phyloP scores from a whole-genome alignment of 1,139 yeast genomes.

The Saccharomyces hybrid region DNA sequence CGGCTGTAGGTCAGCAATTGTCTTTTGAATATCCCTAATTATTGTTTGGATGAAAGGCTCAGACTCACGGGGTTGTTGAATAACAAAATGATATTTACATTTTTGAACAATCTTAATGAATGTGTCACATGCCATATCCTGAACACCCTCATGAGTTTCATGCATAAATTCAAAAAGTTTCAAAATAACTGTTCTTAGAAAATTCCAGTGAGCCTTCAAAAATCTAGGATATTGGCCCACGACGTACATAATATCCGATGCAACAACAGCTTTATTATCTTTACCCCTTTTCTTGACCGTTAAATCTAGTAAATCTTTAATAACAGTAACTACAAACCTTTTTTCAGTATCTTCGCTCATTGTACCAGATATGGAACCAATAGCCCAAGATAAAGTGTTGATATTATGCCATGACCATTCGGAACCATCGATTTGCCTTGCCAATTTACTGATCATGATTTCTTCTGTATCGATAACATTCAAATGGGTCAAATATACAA shows the following conservation, averaged over 20 bases:
- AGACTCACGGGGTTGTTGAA: constrained; percentile 75
- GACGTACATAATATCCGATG: constrained; percentile 97
- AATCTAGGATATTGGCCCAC: constrained; percentile 99
- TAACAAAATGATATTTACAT: constrained; percentile 92
- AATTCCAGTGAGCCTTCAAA: constrained; percentile 96
- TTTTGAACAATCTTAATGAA: constrained; percentile 90
- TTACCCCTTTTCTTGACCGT: constrained; percentile 97
- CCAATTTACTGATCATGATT: constrained; percentile 86
- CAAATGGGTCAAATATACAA: constrained; percentile 90
- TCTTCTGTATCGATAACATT: constrained; percentile 91
- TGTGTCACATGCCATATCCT: constrained; percentile 99
- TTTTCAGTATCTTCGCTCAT: constrained; percentile 98
- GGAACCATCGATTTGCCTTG: constrained; percentile 87
- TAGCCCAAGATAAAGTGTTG: constrained; percentile 98
- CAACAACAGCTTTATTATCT: constrained; percentile 97
- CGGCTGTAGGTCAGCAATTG: constrained; percentile 89
- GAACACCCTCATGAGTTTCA: constrained; percentile 99
- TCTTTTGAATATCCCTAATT: constrained; percentile 69
- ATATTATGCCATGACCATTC: constrained; percentile 99
- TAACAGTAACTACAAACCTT: constrained; percentile 83
- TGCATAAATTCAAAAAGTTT: constrained; percentile 98
- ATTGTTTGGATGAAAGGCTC: constrained; percentile 93
- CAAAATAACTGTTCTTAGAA: constrained; percentile 88
- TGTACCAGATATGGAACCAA: constrained; percentile 97
- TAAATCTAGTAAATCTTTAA: constrained; percentile 80